Conservation (phyloP, 108 stramenopile species). For the Pinguiococcus pyrenoidosus region DNA sequence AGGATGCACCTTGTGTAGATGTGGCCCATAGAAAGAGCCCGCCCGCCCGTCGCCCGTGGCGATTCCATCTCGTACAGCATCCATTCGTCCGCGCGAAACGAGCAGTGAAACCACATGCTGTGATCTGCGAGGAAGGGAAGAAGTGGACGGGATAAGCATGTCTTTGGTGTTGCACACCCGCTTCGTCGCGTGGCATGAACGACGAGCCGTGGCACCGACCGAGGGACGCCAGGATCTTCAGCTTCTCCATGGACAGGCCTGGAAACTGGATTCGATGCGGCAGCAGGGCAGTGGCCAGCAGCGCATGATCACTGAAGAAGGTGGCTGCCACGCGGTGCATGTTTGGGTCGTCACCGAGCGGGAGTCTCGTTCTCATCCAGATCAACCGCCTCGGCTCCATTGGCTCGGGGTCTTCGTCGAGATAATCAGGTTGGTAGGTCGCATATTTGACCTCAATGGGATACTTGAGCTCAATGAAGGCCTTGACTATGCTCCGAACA, state of each 20-base stretch:
- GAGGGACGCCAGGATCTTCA: slow-evolving; percentile 11
- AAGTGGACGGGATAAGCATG: no score
- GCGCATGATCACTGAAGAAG: slow-evolving; percentile 2
- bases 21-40: slow-evolving; percentile 5
- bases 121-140: no score
- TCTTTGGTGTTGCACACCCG: no score
- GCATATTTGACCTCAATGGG: background rate
- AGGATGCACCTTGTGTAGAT: no score
- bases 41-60: background rate
- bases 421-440: slow-evolving; percentile 1
- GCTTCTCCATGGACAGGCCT: background rate
- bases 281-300: background rate
- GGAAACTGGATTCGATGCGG: slow-evolving; percentile 1
- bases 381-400: slow-evolving; percentile 6
- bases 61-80: slow-evolving; percentile 21
- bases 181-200: no score
- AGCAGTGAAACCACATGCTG: slow-evolving; percentile 17
- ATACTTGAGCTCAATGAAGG: background rate
- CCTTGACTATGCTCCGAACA: background rate
- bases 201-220: no score
- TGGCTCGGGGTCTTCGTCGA: slow-evolving; percentile 2
- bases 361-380: slow-evolving; percentile 10
- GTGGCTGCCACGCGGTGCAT: slow-evolving; percentile 15
- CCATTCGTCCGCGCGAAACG: slow-evolving; percentile 19
- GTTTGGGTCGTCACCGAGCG: slow-evolving; percentile 1